These are phyloP conservation scores for Obelidium mucronatum DNA, from an alignment of 192 early-diverging fungal genomes.

Conservation along the genomic window DNA sequence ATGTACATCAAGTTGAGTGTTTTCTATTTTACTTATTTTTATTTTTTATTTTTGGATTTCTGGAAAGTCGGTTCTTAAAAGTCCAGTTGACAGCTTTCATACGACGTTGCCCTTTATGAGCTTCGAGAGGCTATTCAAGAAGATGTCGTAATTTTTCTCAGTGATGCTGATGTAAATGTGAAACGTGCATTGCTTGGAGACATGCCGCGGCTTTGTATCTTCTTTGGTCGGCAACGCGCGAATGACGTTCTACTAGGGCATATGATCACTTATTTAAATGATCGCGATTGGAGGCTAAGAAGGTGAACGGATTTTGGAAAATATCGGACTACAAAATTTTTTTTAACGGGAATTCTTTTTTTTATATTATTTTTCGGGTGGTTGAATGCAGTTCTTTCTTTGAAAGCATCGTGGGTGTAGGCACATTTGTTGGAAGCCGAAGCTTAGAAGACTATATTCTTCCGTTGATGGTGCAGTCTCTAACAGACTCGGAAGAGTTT, in stretches of 20 bases:
- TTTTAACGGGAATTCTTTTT: not conserved
- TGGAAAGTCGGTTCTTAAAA: not conserved
- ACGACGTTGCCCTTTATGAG: slow-evolving; percentile 76
- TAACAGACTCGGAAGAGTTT: slow-evolving; percentile 90
- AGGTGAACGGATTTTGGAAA: too few species aligned
- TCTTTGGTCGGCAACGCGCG: slow-evolving; percentile 81
- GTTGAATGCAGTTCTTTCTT: slow-evolving; percentile 86
- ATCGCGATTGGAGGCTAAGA: slow-evolving; percentile 92
- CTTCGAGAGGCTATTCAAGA: slow-evolving; percentile 83
- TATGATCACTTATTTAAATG: slow-evolving; percentile 97
- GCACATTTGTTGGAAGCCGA: slow-evolving; percentile 83
- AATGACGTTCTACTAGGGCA: slow-evolving; percentile 88
- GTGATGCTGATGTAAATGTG: slow-evolving; percentile 80
- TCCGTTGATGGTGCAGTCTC: slow-evolving; percentile 87
- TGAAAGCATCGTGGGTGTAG: slow-evolving; percentile 90
- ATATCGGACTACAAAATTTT: not conserved
- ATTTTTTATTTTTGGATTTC: too few species aligned
- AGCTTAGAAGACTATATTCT: slow-evolving; percentile 93
- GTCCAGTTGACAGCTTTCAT: slow-evolving; percentile 72
- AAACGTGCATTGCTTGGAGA: slow-evolving; percentile 86
- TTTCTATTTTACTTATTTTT: too few species aligned
- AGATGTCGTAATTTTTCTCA: slow-evolving; percentile 79
- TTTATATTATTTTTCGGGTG: not conserved
- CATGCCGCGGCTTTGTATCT: slow-evolving; percentile 81
- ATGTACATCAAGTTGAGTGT: slow-evolving; percentile 26